Percentiles rank a stretch among this genome's conserved stretches.
These are phyloP conservation scores for Saccharomyces hybrid DNA, from an alignment of 1,139 yeast genomes.

Conservation along the genomic window DNA sequence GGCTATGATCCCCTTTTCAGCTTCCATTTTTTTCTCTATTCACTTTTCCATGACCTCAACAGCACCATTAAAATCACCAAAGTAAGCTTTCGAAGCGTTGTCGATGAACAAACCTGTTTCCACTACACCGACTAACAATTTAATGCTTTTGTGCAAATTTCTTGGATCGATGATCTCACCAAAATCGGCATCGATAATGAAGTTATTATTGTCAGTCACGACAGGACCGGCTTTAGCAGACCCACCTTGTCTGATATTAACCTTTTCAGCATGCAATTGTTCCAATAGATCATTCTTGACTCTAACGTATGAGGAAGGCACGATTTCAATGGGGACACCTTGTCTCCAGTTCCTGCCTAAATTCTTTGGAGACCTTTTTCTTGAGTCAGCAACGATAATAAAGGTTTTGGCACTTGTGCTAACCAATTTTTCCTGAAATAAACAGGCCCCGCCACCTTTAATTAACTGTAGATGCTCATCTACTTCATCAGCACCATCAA, in stretches of 20 bases:
- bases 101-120: conserved; percentile 87
- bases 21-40: neutral
- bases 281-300: conserved; percentile 53
- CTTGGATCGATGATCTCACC: conserved; percentile 63
- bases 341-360: conserved; percentile 79
- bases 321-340: conserved; percentile 94
- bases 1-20: too few species aligned
- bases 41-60: conserved; percentile 35
- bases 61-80: conserved; percentile 75
- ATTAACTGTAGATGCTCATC: conserved; percentile 74
- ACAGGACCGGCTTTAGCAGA: conserved; percentile 95
- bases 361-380: conserved; percentile 59
- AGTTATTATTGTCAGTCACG: conserved; percentile 91
- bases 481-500: conserved; percentile 98
- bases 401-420: conserved; percentile 74
- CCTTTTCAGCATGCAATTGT: conserved; percentile 46
- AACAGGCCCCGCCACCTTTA: conserved; percentile 98
- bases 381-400: conserved; percentile 85
- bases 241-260: conserved; percentile 76
- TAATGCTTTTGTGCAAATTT: conserved; percentile 56
- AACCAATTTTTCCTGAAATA: conserved; percentile 92
- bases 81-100: conserved; percentile 69
- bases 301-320: conserved; percentile 78
- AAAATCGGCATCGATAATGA: conserved; percentile 88
- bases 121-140: conserved; percentile 83